A percentile compares a stretch with the other conserved stretches of the same genome.
These are phyloP conservation scores for Tricholoma terreum DNA, from an alignment of 768 basidiomycete genomes.

Conservation along the genomic window DNA sequence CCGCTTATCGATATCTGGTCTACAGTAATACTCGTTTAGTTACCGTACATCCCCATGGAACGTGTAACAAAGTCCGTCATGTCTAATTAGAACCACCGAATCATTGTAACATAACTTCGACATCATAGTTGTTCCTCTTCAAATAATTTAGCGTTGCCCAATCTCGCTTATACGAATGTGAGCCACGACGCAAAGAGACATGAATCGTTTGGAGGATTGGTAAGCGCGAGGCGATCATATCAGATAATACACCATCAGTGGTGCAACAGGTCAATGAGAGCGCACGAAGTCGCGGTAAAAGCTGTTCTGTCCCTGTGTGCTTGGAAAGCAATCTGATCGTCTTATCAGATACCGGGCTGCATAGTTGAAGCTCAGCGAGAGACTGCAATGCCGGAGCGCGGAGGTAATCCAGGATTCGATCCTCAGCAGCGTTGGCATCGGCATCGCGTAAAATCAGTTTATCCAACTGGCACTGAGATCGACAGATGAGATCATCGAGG, in stretches of 20 bases:
- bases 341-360: not conserved
- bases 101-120: not conserved
- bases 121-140: not conserved
- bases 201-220: not conserved
- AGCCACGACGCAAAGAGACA: no score
- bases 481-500: not conserved
- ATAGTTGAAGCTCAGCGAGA: not conserved
- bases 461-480: not conserved
- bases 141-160: no score
- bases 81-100: no score
- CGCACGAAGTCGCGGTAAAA: not conserved
- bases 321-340: not conserved
- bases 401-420: not conserved
- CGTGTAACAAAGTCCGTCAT: no score
- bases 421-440: not conserved
- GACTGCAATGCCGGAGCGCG: not conserved
- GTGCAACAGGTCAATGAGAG: not conserved
- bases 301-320: not conserved
- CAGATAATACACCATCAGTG: not conserved
- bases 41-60: no score
- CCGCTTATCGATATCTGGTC: no score
- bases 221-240: not conserved
- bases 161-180: no score
- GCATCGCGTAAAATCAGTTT: not conserved
- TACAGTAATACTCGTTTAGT: no score